Conservation (phyloP, 73 alveolate genomes). For the Tetrahymena elliotti region DNA sequence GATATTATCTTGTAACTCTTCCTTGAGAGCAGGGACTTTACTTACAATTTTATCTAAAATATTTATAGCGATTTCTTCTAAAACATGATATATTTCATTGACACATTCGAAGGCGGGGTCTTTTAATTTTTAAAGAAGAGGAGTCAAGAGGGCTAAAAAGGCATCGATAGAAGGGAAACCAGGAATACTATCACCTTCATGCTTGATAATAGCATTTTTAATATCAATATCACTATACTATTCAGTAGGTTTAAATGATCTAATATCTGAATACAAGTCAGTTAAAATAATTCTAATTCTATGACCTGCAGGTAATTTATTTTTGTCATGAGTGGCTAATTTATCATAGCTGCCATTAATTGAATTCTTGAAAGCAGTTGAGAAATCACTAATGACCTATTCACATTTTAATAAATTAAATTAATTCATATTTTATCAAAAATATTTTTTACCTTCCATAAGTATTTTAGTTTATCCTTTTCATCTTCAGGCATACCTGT, state of each 20-base stretch:
- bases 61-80: constrained; percentile 70
- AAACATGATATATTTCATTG: constrained; percentile 62
- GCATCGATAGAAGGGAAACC: constrained; percentile 97
- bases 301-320: constrained; percentile 48
- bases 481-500: constrained; percentile 24
- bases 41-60: constrained; percentile 33
- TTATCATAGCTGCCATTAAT: constrained; percentile 64
- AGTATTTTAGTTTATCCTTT: constrained; percentile 14
- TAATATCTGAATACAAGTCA: constrained; percentile 43
- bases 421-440: not conserved
- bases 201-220: constrained; percentile 84
- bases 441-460: not conserved
- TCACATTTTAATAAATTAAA: not conserved
- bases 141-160: constrained; percentile 68
- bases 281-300: constrained; percentile 48
- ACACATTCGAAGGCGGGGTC: constrained; percentile 83
- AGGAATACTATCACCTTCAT: constrained; percentile 95
- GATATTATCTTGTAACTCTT: not conserved
- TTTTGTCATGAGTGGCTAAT: constrained; percentile 9
- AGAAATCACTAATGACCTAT: constrained; percentile 49
- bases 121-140: constrained; percentile 67
- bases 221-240: constrained; percentile 75
- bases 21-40: not conserved
- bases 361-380: constrained; percentile 57
- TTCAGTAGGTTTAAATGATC: constrained; percentile 10